Evolutionary conservation across 225 moss, liverwort and hornwort species (phyloP), one percentile per base, ranked within the genome.

Genomic region (Bryoerythrophyllum caledonicum): DNA sequence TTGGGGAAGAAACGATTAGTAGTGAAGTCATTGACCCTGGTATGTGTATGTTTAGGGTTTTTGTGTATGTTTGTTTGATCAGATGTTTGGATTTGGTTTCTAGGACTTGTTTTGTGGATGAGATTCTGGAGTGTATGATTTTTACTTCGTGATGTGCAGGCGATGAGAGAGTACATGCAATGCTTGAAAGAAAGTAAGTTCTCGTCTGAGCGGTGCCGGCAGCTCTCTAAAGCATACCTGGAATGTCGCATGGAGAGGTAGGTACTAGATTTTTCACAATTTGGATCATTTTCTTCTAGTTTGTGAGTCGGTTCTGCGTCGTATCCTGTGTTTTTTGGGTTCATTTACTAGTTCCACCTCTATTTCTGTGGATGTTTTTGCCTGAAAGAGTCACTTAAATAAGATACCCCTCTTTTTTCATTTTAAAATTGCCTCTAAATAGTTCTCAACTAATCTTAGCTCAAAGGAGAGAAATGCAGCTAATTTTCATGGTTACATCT

Each of bases 191-290:
- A 93, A 67, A 93, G 80, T 53, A 93, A 91, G 65, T 95, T 74
- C 71, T 88, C 89, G 12, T 95, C 97, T 25, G 93, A 90, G 76
- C 90, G 89, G 40, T 99, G 97, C 70, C 95, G 93, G 75, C 72
- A 79, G 2, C 83, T 91, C 57, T 99, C 95, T 0, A 99, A 91
- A 72, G 66, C 87, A 15, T 99, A 99, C 68, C 82, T 99, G 28
- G 89, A 90, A 65, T 99, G 97, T 80, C 95, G 95, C 28, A 99
- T 99, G 97, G 95, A 95, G 19, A 85, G 88, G 88, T 63, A 85
- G 86, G 88, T 63, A 19, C 13, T 58, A 63, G 62, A 15, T 64
- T 75, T 58, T 75, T 58, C 21, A 17, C 23, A 32, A 23, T 84
- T 35, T 48, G 19, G 23, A 27, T 65, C 4, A 49, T 19, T 49